These are phyloP conservation scores for Ophiostoma ulmi DNA, from an alignment of 2,329 filamentous ascomycete species.

Conservation along the genomic window DNA sequence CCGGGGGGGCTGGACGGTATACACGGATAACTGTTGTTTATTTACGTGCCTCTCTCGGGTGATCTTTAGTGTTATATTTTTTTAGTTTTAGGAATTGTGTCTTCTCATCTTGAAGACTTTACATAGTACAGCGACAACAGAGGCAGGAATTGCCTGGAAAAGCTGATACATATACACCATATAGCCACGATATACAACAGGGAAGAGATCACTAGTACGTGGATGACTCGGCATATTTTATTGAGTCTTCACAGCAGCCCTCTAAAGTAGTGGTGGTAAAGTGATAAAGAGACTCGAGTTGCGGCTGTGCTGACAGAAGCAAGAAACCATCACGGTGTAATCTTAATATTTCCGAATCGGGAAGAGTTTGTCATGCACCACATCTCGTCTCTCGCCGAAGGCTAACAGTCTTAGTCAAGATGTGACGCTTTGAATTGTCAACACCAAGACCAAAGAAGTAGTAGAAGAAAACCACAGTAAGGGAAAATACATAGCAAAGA, in stretches of 20 bases:
- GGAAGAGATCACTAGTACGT: neutral
- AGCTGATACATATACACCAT: neutral
- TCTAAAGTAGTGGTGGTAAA: neutral
- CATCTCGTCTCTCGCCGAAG: neutral
- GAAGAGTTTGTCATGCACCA: slow-evolving; percentile 42
- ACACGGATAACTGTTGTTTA: neutral
- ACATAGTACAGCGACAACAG: neutral
- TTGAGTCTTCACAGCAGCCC: neutral
- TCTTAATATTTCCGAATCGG: slow-evolving; percentile 41
- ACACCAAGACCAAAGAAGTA: neutral
- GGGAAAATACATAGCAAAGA: neutral
- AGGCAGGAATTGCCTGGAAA: neutral
- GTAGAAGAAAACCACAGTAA: neutral
- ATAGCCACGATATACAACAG: neutral
- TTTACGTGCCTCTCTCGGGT: neutral
- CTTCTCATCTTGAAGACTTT: neutral
- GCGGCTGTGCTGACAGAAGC: slow-evolving; percentile 34
- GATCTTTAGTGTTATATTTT: neutral
- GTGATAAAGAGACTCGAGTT: neutral
- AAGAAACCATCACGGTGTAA: slow-evolving; percentile 17
- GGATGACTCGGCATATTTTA: neutral
- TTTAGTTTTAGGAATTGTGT: no score
- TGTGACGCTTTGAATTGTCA: neutral
- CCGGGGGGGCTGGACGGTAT: neutral
- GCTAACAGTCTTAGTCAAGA: neutral